Evolutionary conservation across 345 rosid genomes (phyloP), one percentile per base, ranked within the genome.

Genomic region (Ailanthus altissimus): DNA sequence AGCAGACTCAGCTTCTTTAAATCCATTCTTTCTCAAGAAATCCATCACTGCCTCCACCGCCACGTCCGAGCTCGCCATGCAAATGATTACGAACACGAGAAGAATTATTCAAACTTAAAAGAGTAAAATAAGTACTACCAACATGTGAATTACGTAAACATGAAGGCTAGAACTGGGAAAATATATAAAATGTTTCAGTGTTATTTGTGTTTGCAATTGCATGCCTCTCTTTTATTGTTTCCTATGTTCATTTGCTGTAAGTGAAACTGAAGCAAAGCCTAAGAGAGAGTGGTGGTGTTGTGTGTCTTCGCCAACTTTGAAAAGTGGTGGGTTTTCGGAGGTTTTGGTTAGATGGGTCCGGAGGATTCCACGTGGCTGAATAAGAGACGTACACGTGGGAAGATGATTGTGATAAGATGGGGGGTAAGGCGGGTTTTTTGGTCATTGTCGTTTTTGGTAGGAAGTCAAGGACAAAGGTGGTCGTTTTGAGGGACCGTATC

Each of bases 1-100:
- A 77, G 99, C 98, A 72, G 79, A 81, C 81, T 84, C 97, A 0
- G 94, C 91, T 67, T 86, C 90, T 72, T 71, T 83, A 32, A 96
- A 83, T 5, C 99, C 94, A 70, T 93, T 88, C 40, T 75, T 76
- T 75, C 91, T 88, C 63, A 93, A 79, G 78, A 93, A 92, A 75
- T 88, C 85, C 38, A 92, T 73, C 38, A 92, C 93, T 1, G 86
- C 85, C 43, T 89, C 90, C 68, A 89, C 85, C 43, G 88, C 90
- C 68, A 89, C 82, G 75, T 90, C 86, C 53, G 86, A 77, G 64
- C 51, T 76, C 15, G 72, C 46, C 69, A 81, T 32, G 38, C 3
- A 32, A 32, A 32, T 32, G 38, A 32, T 32, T 32, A 32, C 3
- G 38, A 32, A 32, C 38, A 3, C 38, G 38, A 32, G 38, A 32